A percentile compares a stretch with the other conserved stretches of the same genome.
Conservation (phyloP, 2,329 filamentous ascomycete species). For the Colletotrichum shisoi region DNA sequence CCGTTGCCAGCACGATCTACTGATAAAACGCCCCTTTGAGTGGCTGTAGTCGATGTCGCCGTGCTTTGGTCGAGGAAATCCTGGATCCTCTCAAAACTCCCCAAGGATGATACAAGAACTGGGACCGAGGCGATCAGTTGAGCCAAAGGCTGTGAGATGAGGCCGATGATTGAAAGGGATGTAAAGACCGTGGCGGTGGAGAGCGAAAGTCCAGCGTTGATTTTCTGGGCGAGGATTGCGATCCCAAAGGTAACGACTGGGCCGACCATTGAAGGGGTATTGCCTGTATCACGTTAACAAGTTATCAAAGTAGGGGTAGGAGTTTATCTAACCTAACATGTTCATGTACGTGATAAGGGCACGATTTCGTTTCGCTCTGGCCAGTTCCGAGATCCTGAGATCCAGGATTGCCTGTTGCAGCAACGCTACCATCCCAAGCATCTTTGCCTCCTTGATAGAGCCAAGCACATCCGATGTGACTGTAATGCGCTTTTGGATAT, state of each 20-base stretch:
- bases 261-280: constrained; percentile 34
- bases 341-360: constrained; percentile 34
- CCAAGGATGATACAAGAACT: constrained; percentile 41
- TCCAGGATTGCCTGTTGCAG: constrained; percentile 39
- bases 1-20: background rate
- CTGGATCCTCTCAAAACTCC: constrained; percentile 43
- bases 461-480: constrained; percentile 45
- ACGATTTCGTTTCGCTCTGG: constrained; percentile 41
- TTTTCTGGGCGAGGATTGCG: constrained; percentile 32
- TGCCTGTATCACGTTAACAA: constrained; percentile 17
- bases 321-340: constrained; percentile 1
- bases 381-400: constrained; percentile 41
- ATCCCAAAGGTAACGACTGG: constrained; percentile 42
- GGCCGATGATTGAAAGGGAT: constrained; percentile 42
- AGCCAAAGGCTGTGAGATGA: constrained; percentile 41
- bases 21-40: background rate
- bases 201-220: constrained; percentile 14
- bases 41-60: background rate
- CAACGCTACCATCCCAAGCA: constrained; percentile 43
- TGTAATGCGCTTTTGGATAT: constrained; percentile 44
- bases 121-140: constrained; percentile 41
- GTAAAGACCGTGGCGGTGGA: constrained; percentile 40
- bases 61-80: constrained; percentile 22
- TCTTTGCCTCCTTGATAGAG: constrained; percentile 48
- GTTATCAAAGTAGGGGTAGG: background rate